Conservation (phyloP, 1,139 yeast genomes). For the Sugiyamaella novakii region DNA sequence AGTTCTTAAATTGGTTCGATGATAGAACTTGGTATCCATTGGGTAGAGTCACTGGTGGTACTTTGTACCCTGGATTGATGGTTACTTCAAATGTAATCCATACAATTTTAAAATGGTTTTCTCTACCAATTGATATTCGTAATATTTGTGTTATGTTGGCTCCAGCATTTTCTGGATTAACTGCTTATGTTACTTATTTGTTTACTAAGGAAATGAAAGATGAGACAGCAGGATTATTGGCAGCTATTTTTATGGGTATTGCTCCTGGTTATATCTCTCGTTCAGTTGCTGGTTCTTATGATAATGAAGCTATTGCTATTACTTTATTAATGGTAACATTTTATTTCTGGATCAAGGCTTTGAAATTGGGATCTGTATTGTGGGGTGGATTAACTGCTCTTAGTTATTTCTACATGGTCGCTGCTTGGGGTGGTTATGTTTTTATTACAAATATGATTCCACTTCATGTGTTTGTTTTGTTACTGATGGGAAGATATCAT, state of each 20-base stretch:
- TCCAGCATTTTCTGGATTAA: slow-evolving; percentile 92
- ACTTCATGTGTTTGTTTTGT: slow-evolving; percentile 84
- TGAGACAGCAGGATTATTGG: slow-evolving; percentile 83
- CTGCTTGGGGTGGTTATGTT: slow-evolving; percentile 99
- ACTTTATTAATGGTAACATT: slow-evolving; percentile 94
- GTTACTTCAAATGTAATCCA: slow-evolving; percentile 92
- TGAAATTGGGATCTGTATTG: slow-evolving; percentile 85
- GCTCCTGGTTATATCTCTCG: slow-evolving; percentile 99
- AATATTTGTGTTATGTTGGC: slow-evolving; percentile 95
- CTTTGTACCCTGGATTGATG: slow-evolving; percentile 97
- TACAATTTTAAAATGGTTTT: slow-evolving; percentile 62
- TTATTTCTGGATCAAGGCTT: slow-evolving; percentile 92
- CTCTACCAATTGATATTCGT: slow-evolving; percentile 87
- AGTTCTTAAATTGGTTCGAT: slow-evolving; percentile 97
- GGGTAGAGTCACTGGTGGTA: slow-evolving; percentile 99
- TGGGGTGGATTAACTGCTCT: slow-evolving; percentile 84
- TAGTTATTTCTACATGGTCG: slow-evolving; percentile 96
- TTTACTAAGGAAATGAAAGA: slow-evolving; percentile 91
- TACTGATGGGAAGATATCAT: slow-evolving; percentile 92
- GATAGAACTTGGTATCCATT: slow-evolving; percentile 99
- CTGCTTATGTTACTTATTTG: slow-evolving; percentile 89
- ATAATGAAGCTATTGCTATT: slow-evolving; percentile 98
- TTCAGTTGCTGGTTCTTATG: slow-evolving; percentile 98
- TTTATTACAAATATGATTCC: slow-evolving; percentile 98
- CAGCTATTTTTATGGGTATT: slow-evolving; percentile 95